A percentile compares a stretch with the other conserved stretches of the same genome.
Conservation (phyloP, 2,329 filamentous ascomycete genomes). For the Arthrinium phaeospermum region DNA sequence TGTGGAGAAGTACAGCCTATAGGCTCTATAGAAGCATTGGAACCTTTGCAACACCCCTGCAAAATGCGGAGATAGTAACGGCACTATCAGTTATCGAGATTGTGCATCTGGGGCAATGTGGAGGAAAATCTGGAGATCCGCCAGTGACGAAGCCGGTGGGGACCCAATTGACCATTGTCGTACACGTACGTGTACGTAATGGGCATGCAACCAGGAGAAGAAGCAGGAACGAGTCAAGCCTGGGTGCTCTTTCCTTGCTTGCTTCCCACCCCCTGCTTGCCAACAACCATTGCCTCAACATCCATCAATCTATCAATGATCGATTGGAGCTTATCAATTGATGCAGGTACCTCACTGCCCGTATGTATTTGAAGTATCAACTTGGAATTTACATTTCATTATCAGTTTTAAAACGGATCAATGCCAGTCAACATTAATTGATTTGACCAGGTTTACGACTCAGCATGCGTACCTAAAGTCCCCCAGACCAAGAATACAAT, state of each 20-base stretch:
- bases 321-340: neutral
- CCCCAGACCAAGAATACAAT: too few species aligned
- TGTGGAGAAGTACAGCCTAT: neutral
- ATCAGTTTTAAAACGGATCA: too few species aligned
- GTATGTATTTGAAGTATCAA: neutral
- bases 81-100: neutral
- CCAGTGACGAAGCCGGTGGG: neutral
- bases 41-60: neutral
- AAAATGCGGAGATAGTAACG: neutral
- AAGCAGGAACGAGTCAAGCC: slow-evolving; percentile 9
- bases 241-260: neutral
- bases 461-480: too few species aligned
- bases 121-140: neutral
- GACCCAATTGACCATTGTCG: neutral
- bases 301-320: neutral
- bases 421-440: too few species aligned
- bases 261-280: neutral
- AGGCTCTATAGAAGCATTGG: neutral
- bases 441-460: too few species aligned
- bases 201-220: neutral
- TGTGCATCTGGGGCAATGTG: neutral
- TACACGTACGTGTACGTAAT: too few species aligned
- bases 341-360: neutral
- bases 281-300: neutral
- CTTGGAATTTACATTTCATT: too few species aligned